Conservation (phyloP, 2,329 filamentous ascomycete species). For the Colletotrichum falcatum region DNA sequence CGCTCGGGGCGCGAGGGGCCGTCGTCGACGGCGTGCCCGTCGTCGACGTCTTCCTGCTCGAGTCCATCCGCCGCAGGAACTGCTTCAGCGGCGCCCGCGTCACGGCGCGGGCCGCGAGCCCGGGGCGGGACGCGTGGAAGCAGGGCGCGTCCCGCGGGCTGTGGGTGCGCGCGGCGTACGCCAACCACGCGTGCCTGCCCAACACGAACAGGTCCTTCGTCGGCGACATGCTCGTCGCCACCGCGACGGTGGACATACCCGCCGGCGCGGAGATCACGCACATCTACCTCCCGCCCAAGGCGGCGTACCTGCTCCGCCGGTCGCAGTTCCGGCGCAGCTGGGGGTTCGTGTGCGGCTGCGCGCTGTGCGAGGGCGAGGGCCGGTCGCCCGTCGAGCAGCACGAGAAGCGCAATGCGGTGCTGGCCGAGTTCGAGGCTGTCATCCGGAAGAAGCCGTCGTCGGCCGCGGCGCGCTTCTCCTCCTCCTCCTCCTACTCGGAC, state of each 20-base stretch:
- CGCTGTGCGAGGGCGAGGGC: constrained; percentile 51
- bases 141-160: constrained; percentile 46
- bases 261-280: constrained; percentile 54
- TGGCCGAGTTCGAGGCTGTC: constrained; percentile 47
- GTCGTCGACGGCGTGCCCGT: constrained; percentile 51
- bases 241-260: constrained; percentile 53
- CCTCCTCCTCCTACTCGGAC: no score
- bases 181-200: constrained; percentile 53
- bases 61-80: constrained; percentile 56
- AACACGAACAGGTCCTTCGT: constrained; percentile 51
- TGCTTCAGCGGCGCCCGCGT: constrained; percentile 53
- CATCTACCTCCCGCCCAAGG: constrained; percentile 52
- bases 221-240: constrained; percentile 49
- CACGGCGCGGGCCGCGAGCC: constrained; percentile 47
- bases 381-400: constrained; percentile 38
- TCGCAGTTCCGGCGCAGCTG: constrained; percentile 48
- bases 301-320: constrained; percentile 45
- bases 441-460: constrained; percentile 44
- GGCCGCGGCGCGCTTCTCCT: constrained; percentile 41
- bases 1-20: constrained; percentile 47
- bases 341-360: constrained; percentile 56
- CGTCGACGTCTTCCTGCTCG: constrained; percentile 54
- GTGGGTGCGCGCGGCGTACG: constrained; percentile 51
- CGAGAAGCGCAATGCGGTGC: constrained; percentile 43
- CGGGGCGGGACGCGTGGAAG: constrained; percentile 43